Conservation (phyloP, 495 filamentous ascomycete species). For the Podospora conica region DNA sequence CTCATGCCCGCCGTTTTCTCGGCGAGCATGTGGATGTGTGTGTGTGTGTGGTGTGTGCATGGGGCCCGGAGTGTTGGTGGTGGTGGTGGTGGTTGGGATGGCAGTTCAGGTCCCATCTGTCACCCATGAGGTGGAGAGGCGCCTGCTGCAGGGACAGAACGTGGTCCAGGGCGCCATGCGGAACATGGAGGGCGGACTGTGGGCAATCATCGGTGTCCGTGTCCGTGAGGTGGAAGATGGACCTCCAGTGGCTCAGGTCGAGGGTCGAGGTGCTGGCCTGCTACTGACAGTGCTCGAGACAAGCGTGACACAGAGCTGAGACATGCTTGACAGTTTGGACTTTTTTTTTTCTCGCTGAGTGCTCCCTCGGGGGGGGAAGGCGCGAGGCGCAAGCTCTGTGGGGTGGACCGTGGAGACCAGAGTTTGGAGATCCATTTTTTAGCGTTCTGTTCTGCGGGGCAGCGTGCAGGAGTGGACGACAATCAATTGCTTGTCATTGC, state of each 20-base stretch:
- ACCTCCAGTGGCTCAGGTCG: neutral
- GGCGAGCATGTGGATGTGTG: neutral
- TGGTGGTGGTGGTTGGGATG: neutral
- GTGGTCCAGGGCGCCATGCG: neutral
- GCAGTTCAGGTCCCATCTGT: neutral
- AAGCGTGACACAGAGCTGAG: slow-evolving; percentile 15
- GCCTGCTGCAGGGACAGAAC: neutral
- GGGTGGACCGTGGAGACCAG: neutral
- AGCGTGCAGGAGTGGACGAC: neutral
- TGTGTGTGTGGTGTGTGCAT: neutral
- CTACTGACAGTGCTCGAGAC: slow-evolving; percentile 9
- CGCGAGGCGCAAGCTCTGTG: neutral
- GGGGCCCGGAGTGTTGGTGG: too few relatives aligned
- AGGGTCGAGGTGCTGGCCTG: neutral
- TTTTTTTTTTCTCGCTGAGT: neutral
- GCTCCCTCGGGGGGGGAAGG: neutral
- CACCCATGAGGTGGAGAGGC: neutral
- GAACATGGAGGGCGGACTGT: neutral
- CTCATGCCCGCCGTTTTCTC: neutral
- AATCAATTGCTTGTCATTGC: slow-evolving; percentile 4
- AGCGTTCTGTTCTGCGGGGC: neutral
- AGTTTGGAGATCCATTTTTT: neutral
- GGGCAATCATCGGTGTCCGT: neutral
- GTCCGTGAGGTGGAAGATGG: neutral
- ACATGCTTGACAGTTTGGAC: slow-evolving; percentile 5